Evolutionary conservation across 345 rosid genomes (phyloP), one percentile per base, ranked within the genome.

Genomic region (Brassica rapa): DNA sequence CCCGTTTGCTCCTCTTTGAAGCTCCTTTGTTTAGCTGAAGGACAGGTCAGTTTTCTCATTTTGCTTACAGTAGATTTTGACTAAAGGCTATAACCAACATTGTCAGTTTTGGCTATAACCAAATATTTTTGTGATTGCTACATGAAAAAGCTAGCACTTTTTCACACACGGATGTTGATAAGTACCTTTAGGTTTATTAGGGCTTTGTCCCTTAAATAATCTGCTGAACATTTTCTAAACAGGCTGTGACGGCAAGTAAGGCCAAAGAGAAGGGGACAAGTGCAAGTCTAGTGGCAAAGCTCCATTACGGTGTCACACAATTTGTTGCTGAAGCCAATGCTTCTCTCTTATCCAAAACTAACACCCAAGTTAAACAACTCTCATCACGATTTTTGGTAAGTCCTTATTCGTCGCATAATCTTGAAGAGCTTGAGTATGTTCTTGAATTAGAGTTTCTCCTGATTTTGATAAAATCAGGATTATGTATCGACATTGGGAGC

Each of bases 231-330:
- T 6, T 25, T 66, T 23, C 19, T 32, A 66, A 66, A 66, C 55
- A 41, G 70, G 71, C 35, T 41, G 71, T 24, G 56, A 24, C 21
- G 33, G 71, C 32, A n/a, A 41, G 12, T 14, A 41, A 41, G 57
- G 57, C 71, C 15, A n/a, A 66, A 66, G 71, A 41, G n/a, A 66
- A 46, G 21, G 71, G 57, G 71, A 66, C 11, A 43, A 41, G 71
- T 66, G 70, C 55, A 66, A 66, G 19, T 41, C 70, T 66, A 66
- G 11, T 41, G 11, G 12, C 70, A 43, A 66, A 66, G 49, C 56
- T 66, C 30, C 70, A 66, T 41, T 66, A 41, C 32, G 70, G 70
- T 23, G 55, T 66, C 2, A 19, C 32, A 2, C 56, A 66, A 41
- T 66, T 23, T 66, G 70, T 66, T 66, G 32, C 15, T 23, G 70